Conservation (phyloP, 2,329 filamentous ascomycete genomes). For the Fusarium penzigii region DNA sequence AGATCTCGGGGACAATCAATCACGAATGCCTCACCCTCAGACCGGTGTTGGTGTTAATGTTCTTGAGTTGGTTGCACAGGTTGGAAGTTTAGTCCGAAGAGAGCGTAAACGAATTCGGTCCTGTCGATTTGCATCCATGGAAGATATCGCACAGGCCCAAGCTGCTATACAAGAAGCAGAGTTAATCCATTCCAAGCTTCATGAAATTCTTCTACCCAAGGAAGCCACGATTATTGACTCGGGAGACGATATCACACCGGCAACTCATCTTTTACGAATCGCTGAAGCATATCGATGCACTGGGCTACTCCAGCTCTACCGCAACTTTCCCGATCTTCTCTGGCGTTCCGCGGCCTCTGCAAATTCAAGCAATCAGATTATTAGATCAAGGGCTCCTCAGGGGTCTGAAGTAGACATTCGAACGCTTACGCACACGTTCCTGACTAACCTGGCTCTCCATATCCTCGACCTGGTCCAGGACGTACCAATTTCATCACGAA, state of each 20-base stretch:
- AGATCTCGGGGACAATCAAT: conserved; percentile 11
- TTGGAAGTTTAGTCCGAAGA: conserved; percentile 23
- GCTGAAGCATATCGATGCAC: conserved; percentile 32
- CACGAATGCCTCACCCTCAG: conserved; percentile 29
- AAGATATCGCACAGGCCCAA: conserved; percentile 27
- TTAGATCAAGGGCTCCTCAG: not conserved
- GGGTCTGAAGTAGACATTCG: conserved; percentile 1
- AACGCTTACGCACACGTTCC: conserved; percentile 36
- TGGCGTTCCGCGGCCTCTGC: conserved; percentile 22
- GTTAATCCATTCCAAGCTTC: conserved; percentile 20
- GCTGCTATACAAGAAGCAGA: conserved; percentile 20
- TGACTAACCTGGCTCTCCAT: conserved; percentile 46
- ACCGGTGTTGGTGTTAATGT: conserved; percentile 28
- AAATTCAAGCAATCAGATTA: conserved; percentile 2
- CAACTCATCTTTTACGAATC: conserved; percentile 25
- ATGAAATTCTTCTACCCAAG: conserved; percentile 16
- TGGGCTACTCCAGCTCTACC: conserved; percentile 29
- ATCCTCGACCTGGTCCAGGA: conserved; percentile 43
- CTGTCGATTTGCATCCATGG: conserved; percentile 20
- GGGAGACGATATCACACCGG: conserved; percentile 27
- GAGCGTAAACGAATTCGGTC: conserved; percentile 27
- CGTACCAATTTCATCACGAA: conserved; percentile 45
- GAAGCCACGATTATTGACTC: conserved; percentile 24
- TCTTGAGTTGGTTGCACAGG: conserved; percentile 26
- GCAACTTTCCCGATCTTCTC: conserved; percentile 42